Base-by-base conservation (phyloP, 352 stramenopile species). In the Pythium periplocum region DNA sequence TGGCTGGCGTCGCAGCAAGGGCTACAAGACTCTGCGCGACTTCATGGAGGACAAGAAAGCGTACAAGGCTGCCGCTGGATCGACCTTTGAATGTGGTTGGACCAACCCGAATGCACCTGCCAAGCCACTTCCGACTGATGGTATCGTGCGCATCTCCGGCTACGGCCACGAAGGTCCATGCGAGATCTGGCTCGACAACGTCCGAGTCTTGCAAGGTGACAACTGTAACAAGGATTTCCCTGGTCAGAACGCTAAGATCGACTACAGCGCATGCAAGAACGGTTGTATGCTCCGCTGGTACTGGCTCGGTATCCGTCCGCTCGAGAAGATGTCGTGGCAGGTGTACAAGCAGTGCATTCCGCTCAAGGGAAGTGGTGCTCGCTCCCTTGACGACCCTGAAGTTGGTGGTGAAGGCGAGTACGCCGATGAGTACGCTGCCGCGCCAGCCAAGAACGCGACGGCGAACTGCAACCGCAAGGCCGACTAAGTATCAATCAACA, bases 271-370 rank as follows among this genome's bases (percentile, higher is more conserved):
- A 10, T 69, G 61, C 53, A 61, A 57, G 36, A 47, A 47, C 33
- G 55, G 51, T 17, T 69, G 61, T 36, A 61, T 64, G 54, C 61
- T 69, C 26, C 51, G 50, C 31, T 64, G 53, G 43, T 69, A 65
- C 61, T 69, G 61, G 61, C 42, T 69, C 11, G 61, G 43, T n/a
- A 53, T 61, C 48, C 55, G 55, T n/a, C 55, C 55, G 0, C 72
- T 73, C 48, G 55, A 45, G 45, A 64, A 49, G 38, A 64, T 53
- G 48, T 83, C 70, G 59, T 83, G 73, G 73, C 70, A 83, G 59
- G 53, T 83, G 12, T 83, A 83, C 66, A 81, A 83, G 68, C 66
- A 68, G 2, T 81, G 73, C 34, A 63, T 84, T 35, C 61, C 51
- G 0, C 60, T 78, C 36, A 45, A 42, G 38, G 7, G 7, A 42